Base-by-base conservation (phyloP, 73 alveolate species). In the Paramecium caudatum region DNA sequence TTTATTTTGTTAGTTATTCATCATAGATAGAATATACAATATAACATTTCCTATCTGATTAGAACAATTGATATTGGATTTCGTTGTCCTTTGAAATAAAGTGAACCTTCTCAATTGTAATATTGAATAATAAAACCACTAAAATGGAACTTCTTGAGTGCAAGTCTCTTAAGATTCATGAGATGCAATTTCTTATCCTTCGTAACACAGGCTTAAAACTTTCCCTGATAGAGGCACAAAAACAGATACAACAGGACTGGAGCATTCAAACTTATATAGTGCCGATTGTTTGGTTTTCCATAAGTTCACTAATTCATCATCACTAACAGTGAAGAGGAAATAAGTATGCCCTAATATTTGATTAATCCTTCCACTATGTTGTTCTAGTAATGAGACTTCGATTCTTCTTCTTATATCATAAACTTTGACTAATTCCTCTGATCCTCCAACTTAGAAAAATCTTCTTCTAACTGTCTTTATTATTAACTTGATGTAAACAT, bases 391-490 rank as follows among this genome's bases (percentile, higher is more conserved):
- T 17, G 88, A 21, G 15, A 45, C 15, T 21, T 74, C 88, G 16
- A 27, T 47, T 74, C 68, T 74, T 15, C 88, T 74, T 3, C 47
- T 74, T 7, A 74, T 41, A 74, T 74, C 88, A 74, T 41, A 74
- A 1, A 74, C 88, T 13, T 74, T 74, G 12, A 74, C n/a, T n/a
- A 74, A 27, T n/a, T 74, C 88, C 19, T 74, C 88, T 17, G 62
- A 74, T 21, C 88, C 88, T 21, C 88, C 88, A 19, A 43, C 21
- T 7, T 21, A 74, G 16, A 74, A 13, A 41, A 39, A 74, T 41
- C 65, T 45, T 74, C 88, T n/a, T n/a, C n/a, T n/a, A n/a, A n/a
- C n/a, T n/a, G n/a, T n/a, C n/a, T n/a, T n/a, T n/a, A n/a, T n/a
- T n/a, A n/a, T n/a, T n/a, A n/a, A n/a, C n/a, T n/a, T n/a, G n/a